Evolutionary conservation across 2,329 filamentous ascomycete species (phyloP).

Genomic region (Fusarium irregulare): DNA sequence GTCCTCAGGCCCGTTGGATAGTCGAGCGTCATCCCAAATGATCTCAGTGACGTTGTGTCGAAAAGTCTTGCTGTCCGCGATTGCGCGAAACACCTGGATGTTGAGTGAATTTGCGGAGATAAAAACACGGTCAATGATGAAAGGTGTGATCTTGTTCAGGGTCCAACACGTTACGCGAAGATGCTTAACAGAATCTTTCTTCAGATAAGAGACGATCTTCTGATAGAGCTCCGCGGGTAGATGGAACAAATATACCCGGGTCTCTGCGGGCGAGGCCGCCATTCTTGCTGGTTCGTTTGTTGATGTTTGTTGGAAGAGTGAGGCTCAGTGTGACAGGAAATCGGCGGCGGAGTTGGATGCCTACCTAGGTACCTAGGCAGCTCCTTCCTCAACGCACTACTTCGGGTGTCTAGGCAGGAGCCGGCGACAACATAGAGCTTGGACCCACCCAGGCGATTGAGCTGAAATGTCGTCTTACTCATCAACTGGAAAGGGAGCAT

Average conservation of each 20-base stretch:
- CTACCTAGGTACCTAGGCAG: neutral
- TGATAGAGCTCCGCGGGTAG: neutral
- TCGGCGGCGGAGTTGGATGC: neutral
- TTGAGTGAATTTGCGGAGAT: neutral
- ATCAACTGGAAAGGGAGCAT: neutral
- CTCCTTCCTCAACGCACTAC: neutral
- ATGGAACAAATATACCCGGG: neutral
- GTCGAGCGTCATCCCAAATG: neutral
- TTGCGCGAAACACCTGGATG: neutral
- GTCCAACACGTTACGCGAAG: neutral
- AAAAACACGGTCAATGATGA: neutral
- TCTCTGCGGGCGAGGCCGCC: neutral
- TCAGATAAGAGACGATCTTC: neutral
- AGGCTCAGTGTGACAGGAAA: no score
- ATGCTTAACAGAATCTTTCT: neutral
- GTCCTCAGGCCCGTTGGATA: neutral
- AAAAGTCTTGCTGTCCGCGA: neutral
- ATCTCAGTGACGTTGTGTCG: neutral
- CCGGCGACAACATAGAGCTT: neutral
- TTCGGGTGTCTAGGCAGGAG: neutral
- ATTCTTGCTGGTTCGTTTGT: neutral
- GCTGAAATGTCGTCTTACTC: neutral
- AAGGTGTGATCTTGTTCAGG: neutral
- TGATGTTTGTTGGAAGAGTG: neutral
- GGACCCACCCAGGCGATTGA: neutral